Base-by-base conservation (phyloP, 23 red algal genomes). In the Chondrus crispus region DNA sequence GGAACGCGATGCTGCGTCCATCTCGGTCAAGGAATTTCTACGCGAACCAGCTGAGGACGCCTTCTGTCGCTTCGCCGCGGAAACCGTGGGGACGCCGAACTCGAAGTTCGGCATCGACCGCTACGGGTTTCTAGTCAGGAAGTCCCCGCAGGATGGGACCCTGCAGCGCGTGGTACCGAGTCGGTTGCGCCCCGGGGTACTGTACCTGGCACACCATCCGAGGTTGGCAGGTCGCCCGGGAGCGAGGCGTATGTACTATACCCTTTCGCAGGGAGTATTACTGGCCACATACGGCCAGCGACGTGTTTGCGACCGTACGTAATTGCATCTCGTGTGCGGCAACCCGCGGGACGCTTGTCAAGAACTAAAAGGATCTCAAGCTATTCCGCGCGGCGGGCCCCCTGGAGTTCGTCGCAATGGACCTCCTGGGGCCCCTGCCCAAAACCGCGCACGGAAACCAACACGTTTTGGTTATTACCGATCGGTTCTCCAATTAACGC, bases 401-500 rank as follows among this genome's bases (percentile, higher is more conserved):
- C 14, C 60, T 85, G 11, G 54, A 85, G 4, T 63, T 66, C 80
- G 29, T 85, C 37, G 80, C 80, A 4, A 68, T 87, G 62, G 82
- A 87, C 54, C 68, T 87, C 42, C 57, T 87, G n/a, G 82, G 82
- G 20, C 82, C 82, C 3, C 52, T 87, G 26, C 30, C 54, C 57
- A 19, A 3, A 43, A 69, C 82, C 43, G 22, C 32, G 20, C 41
- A 68, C 20, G 82, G 54, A 46, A 30, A 70, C 58, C 62, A 35
- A 39, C 70, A 68, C 62, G 70, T 87, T 29, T 39, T 87, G 19
- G 58, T 87, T 29, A 87, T 87, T 12, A 52, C 82, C 41, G 82
- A 87, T 49, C 26, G 82, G 42, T 87, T 68, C 52, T 54, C 22
- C 41, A 87, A 87, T n/a, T n/a, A n/a, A n/a, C n/a, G n/a, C n/a